Conservation (phyloP, 306 rosid genomes). For the Cotoneaster glaucophyllus region DNA sequence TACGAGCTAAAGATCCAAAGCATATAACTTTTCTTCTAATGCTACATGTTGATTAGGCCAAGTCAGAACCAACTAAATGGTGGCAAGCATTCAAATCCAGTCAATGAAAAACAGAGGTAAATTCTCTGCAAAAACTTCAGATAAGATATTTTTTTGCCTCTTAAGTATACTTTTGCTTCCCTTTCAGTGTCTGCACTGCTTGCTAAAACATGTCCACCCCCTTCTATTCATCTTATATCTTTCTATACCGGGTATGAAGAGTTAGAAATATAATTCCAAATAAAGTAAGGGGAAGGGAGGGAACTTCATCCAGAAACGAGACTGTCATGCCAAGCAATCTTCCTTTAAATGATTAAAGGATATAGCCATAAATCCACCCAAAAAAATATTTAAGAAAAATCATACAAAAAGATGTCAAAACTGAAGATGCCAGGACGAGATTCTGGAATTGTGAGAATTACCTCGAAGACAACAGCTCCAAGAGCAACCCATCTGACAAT, state of each 20-base stretch:
- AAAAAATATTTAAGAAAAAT: background rate
- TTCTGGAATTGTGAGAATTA: slow-evolving; percentile 13
- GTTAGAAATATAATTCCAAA: background rate
- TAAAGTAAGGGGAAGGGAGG: background rate
- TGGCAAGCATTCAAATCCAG: background rate
- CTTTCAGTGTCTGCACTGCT: background rate
- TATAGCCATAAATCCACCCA: background rate
- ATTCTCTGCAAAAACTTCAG: background rate
- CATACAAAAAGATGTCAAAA: background rate
- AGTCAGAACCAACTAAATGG: background rate
- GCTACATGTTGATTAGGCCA: background rate
- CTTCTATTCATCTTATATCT: background rate
- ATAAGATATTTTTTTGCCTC: background rate
- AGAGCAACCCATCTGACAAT: slow-evolving; percentile 81
- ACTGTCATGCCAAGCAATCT: background rate
- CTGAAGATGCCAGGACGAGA: background rate
- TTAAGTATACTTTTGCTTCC: background rate
- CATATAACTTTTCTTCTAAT: background rate
- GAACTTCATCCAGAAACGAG: background rate
- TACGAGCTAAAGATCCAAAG: background rate
- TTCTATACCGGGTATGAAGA: background rate
- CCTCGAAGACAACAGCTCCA: slow-evolving; percentile 83
- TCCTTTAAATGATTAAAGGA: background rate
- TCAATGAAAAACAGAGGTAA: background rate
- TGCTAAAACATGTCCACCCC: background rate